Percentiles rank a stretch among this genome's conserved stretches.
Conservation (phyloP, 805 yeast species). For the Lipomyces yamadae region DNA sequence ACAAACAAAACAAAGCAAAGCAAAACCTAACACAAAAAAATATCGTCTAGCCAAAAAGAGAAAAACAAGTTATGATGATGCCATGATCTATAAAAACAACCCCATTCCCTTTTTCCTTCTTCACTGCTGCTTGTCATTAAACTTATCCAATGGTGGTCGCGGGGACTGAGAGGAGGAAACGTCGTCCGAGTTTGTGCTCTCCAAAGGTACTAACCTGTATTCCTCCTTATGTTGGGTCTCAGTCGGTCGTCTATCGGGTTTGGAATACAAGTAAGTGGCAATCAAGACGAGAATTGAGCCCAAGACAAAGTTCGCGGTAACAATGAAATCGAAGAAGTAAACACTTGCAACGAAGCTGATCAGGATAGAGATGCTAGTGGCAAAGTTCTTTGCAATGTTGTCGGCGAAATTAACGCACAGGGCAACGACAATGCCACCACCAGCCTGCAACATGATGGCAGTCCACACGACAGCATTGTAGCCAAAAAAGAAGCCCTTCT, state of each 20-base stretch:
- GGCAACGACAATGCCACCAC: slow-evolving; percentile 52
- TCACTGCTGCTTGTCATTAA: slow-evolving; percentile 6
- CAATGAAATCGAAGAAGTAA: slow-evolving; percentile 46
- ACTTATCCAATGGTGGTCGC: slow-evolving; percentile 2
- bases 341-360: slow-evolving; percentile 49
- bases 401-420: slow-evolving; percentile 52
- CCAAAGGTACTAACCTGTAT: slow-evolving; percentile 28
- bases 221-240: slow-evolving; percentile 6
- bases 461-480: slow-evolving; percentile 48
- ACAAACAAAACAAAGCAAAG: too few species aligned
- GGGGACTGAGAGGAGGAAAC: slow-evolving; percentile 17
- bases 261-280: slow-evolving; percentile 48
- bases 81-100: background rate
- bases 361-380: slow-evolving; percentile 49
- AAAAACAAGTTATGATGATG: too few species aligned
- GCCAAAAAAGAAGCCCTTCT: slow-evolving; percentile 49
- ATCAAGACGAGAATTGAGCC: slow-evolving; percentile 47
- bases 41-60: too few species aligned
- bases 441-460: slow-evolving; percentile 49
- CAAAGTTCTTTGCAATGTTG: slow-evolving; percentile 51
- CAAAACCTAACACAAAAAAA: too few species aligned
- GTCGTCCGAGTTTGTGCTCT: slow-evolving; percentile 25
- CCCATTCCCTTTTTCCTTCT: too few species aligned
- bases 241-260: slow-evolving; percentile 33
- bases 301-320: slow-evolving; percentile 45